Base-by-base conservation (phyloP, 805 yeast genomes). In the Candida nemodendra region DNA sequence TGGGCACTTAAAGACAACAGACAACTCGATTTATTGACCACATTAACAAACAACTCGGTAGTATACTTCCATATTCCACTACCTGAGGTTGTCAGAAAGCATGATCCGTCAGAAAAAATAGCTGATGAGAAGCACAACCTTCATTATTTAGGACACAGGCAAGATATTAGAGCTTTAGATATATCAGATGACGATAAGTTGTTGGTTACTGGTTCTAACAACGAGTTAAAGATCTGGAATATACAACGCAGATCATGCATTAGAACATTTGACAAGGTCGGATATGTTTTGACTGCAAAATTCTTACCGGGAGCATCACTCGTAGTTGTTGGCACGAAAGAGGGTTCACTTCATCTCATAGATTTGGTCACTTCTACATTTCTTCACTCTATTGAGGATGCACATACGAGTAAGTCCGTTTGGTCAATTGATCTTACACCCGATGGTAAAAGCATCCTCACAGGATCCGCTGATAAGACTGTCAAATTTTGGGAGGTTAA, bases 391-490 rank as follows among this genome's bases (percentile, higher is more conserved):
- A 73, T 84, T 8, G 84, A 82, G 40, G 74, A 67, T 23, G 97
- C 95, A 0, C 95, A 87, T 56, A 76, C 73, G 8, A 81, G 79
- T 19, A 54, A 56, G 33, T 86, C 96, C 1, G 76, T 93, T 34
- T 93, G 97, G 97, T 81, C 95, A 1, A 68, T 93, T 50, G 96
- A 91, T 58, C 59, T 93, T 23, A 78, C 91, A 2, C 76, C 83
- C 11, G 95, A 91, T 62, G 99, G 98, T 12, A 82, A 78, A 50
- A 72, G 82, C 1, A 67, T 93, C 33, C 80, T 90, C 0, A 85
- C 97, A 3, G 99, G 97, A 8, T 91, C 97, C 23, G 95, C 95
- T 27, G 99, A 93, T 61, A 90, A 90, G 57, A 65, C 77, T 4
- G 83, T 91, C 28, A 88, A 87, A 57, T 88, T 89, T 58, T 93